These are phyloP conservation scores for Xerocomus nothofagi DNA, from an alignment of 1,284 basidiomycete genomes.

Conservation along the genomic window DNA sequence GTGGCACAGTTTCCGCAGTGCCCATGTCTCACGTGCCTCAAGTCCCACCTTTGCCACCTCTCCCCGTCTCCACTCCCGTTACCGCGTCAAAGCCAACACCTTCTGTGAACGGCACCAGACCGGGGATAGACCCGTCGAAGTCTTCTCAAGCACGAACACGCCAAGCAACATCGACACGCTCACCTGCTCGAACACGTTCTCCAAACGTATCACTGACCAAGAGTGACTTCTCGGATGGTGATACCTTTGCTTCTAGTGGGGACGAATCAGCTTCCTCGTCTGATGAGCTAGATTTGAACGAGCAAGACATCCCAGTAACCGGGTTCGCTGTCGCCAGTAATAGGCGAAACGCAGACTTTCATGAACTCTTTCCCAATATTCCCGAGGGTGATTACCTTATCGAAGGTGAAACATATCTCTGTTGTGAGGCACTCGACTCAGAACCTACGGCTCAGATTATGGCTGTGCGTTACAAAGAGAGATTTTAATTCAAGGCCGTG, in stretches of 20 bases:
- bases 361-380: conserved; percentile 84
- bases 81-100: conserved; percentile 20
- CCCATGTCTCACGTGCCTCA: conserved; percentile 59
- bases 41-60: conserved; percentile 20
- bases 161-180: conserved; percentile 5
- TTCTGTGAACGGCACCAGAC: conserved; percentile 18
- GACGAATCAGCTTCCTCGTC: conserved; percentile 39
- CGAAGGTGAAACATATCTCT: conserved; percentile 66
- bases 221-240: conserved; percentile 33
- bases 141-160: not conserved
- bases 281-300: conserved; percentile 54
- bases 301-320: conserved; percentile 77
- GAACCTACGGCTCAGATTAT: conserved; percentile 67
- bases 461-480: conserved; percentile 96
- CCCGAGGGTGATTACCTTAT: conserved; percentile 98
- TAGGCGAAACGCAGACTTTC: conserved; percentile 94
- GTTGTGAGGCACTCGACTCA: conserved; percentile 3
- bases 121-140: not conserved
- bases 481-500: conserved; percentile 92
- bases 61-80: conserved; percentile 11
- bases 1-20: conserved; percentile 62
- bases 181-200: conserved; percentile 14
- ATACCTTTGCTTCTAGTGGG: conserved; percentile 27
- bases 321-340: conserved; percentile 97
- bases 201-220: conserved; percentile 19